Conservation (phyloP, 768 basidiomycete species). For the Collybia mongolica region DNA sequence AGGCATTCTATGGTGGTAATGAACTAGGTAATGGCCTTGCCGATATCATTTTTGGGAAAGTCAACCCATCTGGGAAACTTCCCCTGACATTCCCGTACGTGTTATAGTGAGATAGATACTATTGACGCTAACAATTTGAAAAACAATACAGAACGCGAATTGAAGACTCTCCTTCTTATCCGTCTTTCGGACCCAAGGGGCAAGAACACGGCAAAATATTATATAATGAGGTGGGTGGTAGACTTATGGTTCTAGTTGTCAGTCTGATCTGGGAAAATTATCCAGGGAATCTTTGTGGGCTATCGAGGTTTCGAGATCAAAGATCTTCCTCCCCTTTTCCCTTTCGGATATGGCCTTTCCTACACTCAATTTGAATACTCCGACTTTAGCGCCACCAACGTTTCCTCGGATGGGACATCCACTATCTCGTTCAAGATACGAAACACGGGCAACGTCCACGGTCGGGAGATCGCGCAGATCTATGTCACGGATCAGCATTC, state of each 20-base stretch:
- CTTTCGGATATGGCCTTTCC: slow-evolving; percentile 59
- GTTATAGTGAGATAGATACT: not conserved
- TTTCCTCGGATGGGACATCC: slow-evolving; percentile 33
- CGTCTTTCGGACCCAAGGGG: slow-evolving; percentile 41
- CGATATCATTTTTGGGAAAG: slow-evolving; percentile 59
- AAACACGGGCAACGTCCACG: slow-evolving; percentile 42
- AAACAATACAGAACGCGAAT: slow-evolving; percentile 36
- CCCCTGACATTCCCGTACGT: slow-evolving; percentile 53
- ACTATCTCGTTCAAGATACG: slow-evolving; percentile 41
- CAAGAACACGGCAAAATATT: slow-evolving; percentile 42
- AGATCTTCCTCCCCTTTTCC: slow-evolving; percentile 44
- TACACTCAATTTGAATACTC: slow-evolving; percentile 60
- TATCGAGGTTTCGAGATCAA: slow-evolving; percentile 51
- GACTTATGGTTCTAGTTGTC: slow-evolving; percentile 11
- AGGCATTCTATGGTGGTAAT: slow-evolving; percentile 56
- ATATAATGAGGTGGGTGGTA: slow-evolving; percentile 41
- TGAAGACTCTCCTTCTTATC: slow-evolving; percentile 51
- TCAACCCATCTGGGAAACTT: slow-evolving; percentile 58
- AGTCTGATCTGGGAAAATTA: slow-evolving; percentile 1
- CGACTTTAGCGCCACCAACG: slow-evolving; percentile 29
- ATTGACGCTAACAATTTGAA: not conserved
- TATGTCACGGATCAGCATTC: slow-evolving; percentile 43
- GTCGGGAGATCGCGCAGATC: slow-evolving; percentile 47
- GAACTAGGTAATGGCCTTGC: slow-evolving; percentile 57
- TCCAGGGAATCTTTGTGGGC: slow-evolving; percentile 48